Evolutionary conservation across 2,329 filamentous ascomycete species (phyloP).

Genomic region (Exophiala mesophila): DNA sequence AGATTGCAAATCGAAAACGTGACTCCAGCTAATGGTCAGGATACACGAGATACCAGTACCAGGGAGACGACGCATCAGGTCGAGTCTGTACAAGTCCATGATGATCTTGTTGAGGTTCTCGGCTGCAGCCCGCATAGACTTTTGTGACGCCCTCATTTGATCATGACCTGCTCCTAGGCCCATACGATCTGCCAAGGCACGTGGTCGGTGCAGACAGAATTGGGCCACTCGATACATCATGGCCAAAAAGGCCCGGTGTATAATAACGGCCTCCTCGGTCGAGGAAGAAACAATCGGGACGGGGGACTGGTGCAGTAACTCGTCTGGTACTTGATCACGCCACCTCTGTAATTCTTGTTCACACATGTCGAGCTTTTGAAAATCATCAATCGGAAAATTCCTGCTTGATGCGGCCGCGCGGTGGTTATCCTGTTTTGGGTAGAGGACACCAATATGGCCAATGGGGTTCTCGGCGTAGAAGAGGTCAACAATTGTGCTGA

Average conservation of each 20-base stretch:
- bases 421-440: not conserved
- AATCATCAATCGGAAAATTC: not conserved
- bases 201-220: not conserved
- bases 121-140: not conserved
- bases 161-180: not conserved
- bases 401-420: not conserved
- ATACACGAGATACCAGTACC: not conserved
- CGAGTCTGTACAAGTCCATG: not conserved
- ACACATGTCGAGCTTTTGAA: not conserved
- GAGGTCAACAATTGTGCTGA: not conserved
- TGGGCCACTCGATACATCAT: not conserved
- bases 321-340: not conserved
- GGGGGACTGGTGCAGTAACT: not conserved
- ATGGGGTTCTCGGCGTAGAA: not conserved
- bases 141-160: not conserved
- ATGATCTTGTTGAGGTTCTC: slow-evolving; percentile 1
- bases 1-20: not conserved
- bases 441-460: not conserved
- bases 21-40: not conserved
- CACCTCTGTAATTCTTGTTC: not conserved
- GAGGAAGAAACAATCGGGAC: not conserved
- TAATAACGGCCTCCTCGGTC: not conserved
- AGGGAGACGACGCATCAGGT: not conserved
- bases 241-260: not conserved
- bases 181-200: not conserved